phyloP scores from a whole-genome alignment of 768 basidiomycete genomes.

The Leccinum boreale region DNA sequence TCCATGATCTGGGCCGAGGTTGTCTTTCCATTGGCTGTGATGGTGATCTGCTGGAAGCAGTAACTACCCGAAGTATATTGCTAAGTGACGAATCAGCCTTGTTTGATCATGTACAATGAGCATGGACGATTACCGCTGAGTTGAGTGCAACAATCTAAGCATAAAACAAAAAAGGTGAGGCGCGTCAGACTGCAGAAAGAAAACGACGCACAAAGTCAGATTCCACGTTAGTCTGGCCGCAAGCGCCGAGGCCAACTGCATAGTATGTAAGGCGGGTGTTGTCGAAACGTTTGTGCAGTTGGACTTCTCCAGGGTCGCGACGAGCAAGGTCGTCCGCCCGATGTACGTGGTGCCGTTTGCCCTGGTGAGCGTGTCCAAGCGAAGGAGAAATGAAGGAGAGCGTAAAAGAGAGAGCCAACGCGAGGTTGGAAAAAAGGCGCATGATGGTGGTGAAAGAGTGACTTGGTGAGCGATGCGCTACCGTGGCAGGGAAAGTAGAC shows the following conservation, averaged over 20 bases:
- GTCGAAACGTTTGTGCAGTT: slow-evolving; percentile 21
- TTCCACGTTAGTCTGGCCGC: slow-evolving; percentile 30
- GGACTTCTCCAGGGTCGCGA: slow-evolving; percentile 25
- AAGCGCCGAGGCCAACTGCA: slow-evolving; percentile 43
- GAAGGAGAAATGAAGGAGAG: slow-evolving; percentile 18
- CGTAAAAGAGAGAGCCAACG: slow-evolving; percentile 16
- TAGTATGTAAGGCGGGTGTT: slow-evolving; percentile 36
- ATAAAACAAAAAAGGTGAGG: slow-evolving; percentile 2
- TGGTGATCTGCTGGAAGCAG: slow-evolving; percentile 62
- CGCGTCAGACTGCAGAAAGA: neutral
- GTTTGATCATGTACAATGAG: neutral
- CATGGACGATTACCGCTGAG: slow-evolving; percentile 17
- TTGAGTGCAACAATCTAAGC: slow-evolving; percentile 52
- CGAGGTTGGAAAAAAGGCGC: slow-evolving; percentile 22
- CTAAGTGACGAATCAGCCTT: slow-evolving; percentile 30
- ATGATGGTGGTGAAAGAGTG: slow-evolving; percentile 25
- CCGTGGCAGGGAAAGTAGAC: slow-evolving; percentile 1
- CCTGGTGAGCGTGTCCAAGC: slow-evolving; percentile 20
- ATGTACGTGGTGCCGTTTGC: slow-evolving; percentile 21
- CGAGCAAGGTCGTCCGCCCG: slow-evolving; percentile 21
- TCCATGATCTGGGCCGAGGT: slow-evolving; percentile 60
- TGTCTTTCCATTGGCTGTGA: slow-evolving; percentile 57
- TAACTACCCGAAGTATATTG: slow-evolving; percentile 52
- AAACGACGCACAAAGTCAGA: slow-evolving; percentile 34
- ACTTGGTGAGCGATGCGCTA: slow-evolving; percentile 7